Percentiles rank a stretch among this genome's conserved stretches.
Evolutionary conservation across 78 protist genomes (phyloP).

Genomic region (Dictyostelium citrinum): DNA sequence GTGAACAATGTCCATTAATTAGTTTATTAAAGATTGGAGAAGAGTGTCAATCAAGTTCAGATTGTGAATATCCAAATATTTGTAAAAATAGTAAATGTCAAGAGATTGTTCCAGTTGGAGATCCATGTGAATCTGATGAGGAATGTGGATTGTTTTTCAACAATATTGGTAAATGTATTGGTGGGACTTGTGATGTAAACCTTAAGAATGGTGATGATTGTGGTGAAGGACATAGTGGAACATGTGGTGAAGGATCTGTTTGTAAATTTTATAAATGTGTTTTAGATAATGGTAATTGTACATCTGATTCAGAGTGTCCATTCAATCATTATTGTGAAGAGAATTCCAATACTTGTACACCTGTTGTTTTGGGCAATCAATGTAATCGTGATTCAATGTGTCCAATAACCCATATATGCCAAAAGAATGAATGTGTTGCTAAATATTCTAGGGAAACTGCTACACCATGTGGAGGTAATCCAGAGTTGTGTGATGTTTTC

Average conservation of each 20-base stretch:
- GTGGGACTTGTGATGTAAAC: neutral
- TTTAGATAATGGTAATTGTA: neutral
- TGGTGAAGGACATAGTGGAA: neutral
- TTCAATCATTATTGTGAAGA: neutral
- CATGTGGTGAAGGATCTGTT: neutral
- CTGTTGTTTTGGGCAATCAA: neutral
- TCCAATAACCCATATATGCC: neutral
- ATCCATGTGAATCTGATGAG: neutral
- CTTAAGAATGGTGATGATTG: neutral
- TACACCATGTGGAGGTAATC: neutral
- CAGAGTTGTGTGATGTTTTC: neutral
- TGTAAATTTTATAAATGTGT: neutral
- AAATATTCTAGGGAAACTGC: neutral
- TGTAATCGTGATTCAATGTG: neutral
- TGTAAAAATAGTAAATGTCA: neutral
- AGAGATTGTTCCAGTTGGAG: neutral
- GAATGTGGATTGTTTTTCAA: neutral
- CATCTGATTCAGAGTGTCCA: neutral
- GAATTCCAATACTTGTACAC: neutral
- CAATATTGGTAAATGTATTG: neutral
- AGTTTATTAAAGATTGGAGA: neutral
- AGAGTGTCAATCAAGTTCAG: neutral
- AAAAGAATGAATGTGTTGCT: neutral
- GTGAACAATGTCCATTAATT: neutral
- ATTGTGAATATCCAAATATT: slow-evolving; percentile 9